Evolutionary conservation across 2,329 filamentous ascomycete genomes (phyloP).

Genomic region (Whalleya microplaca): DNA sequence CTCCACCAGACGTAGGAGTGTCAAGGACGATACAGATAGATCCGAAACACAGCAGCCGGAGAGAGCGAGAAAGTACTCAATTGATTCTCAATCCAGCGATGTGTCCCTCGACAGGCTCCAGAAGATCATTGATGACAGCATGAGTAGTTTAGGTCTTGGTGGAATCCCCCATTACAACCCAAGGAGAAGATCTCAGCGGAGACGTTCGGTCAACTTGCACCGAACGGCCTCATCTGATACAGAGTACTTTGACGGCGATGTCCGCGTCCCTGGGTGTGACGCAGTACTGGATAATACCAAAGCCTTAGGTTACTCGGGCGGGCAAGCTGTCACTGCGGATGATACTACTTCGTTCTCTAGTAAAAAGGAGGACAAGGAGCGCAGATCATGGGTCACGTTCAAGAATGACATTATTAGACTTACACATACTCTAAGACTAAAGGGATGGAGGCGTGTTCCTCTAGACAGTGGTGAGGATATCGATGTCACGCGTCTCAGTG

Average conservation of each 20-base stretch:
- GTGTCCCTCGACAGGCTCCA: constrained; percentile 81
- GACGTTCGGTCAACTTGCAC: constrained; percentile 43
- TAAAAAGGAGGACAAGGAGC: constrained; percentile 65
- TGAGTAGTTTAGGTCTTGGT: constrained; percentile 57
- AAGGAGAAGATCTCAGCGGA: constrained; percentile 47
- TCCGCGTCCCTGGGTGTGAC: constrained; percentile 83
- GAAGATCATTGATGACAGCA: constrained; percentile 72
- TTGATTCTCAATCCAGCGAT: constrained; percentile 68
- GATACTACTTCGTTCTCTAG: constrained; percentile 46
- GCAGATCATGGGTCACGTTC: constrained; percentile 80
- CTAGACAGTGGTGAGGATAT: constrained; percentile 71
- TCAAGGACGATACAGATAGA: constrained; percentile 39
- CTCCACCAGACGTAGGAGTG: constrained; percentile 45
- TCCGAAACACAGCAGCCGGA: constrained; percentile 10
- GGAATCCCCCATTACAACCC: constrained; percentile 49
- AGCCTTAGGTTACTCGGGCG: constrained; percentile 75
- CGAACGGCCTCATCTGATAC: constrained; percentile 76
- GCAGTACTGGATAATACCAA: constrained; percentile 87
- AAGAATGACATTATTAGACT: constrained; percentile 91
- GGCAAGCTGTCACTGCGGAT: constrained; percentile 45
- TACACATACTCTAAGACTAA: constrained; percentile 84
- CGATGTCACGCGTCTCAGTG: constrained; percentile 77
- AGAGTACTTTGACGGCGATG: constrained; percentile 80
- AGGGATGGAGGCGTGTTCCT: constrained; percentile 86
- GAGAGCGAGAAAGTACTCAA: constrained; percentile 52